These are phyloP conservation scores for Dendrobium chrysotoxum DNA, from an alignment of 106 monocot species.

Conservation along the genomic window DNA sequence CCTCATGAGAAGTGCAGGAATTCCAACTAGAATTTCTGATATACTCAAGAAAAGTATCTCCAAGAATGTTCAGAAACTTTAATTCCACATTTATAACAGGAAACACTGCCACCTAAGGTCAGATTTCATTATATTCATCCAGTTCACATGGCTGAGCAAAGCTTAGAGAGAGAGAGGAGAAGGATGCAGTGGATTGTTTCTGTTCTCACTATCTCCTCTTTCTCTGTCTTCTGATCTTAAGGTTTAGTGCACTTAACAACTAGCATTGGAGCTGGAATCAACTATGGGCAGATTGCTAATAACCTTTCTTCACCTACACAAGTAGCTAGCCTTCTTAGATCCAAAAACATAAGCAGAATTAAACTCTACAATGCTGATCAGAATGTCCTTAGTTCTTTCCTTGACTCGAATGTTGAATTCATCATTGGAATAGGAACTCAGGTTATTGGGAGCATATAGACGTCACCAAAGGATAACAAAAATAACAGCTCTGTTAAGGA, in stretches of 20 bases:
- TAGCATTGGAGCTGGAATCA: constrained; percentile 58
- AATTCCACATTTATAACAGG: too few species aligned
- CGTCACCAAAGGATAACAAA: constrained; percentile 31
- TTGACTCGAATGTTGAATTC: constrained; percentile 61
- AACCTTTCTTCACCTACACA: constrained; percentile 62
- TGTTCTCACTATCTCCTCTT: neutral
- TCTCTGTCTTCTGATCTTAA: constrained; percentile 23
- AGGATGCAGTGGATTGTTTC: neutral
- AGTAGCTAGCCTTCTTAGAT: constrained; percentile 47
- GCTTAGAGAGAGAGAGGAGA: neutral
- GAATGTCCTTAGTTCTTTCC: constrained; percentile 60
- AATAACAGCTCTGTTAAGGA: constrained; percentile 5
- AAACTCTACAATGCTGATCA: constrained; percentile 92
- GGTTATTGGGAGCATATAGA: constrained; percentile 45
- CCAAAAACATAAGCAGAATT: constrained; percentile 60
- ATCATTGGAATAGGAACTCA: constrained; percentile 73
- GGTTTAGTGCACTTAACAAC: constrained; percentile 15
- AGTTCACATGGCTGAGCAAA: too few species aligned
- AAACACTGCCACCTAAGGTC: too few species aligned
- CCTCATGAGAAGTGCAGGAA: too few species aligned
- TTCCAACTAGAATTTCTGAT: too few species aligned
- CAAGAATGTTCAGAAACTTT: too few species aligned
- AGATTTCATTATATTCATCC: too few species aligned
- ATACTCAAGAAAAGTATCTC: too few species aligned
- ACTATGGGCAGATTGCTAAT: constrained; percentile 92